Base-by-base conservation (phyloP, 208 protist species). In the Acanthamoeba royreba region DNA sequence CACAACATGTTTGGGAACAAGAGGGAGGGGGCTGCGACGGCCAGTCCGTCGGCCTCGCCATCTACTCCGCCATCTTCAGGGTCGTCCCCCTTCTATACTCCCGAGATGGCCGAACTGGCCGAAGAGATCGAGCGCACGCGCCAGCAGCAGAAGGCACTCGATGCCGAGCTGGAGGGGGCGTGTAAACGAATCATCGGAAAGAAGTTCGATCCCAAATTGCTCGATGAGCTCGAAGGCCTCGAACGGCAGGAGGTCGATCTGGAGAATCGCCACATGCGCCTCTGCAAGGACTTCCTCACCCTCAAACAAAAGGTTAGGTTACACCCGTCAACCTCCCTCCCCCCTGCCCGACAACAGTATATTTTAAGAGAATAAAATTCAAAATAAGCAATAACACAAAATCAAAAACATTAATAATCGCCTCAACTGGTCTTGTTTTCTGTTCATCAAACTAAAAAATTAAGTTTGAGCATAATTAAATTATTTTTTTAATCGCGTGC, bases 181-280 rank as follows among this genome's bases (percentile, higher is more conserved):
- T 81, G 69, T 42, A 43, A 81, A 22, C 69, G 33, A 35, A 81
- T 88, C 33, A 61, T 88, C 4, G 81, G 61, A 15, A 53, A 88
- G 47, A 88, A 88, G 42, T 88, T 88, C 31, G 81, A 63, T 43
- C 33, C 17, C n/a, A 63, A 88, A 31, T 38, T 88, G 46, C 81
- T 88, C 0, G 46, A 88, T 17, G 47, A 88, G 47, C 49, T 88
- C 28, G 81, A 88, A 47, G 43, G 35, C 19, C 42, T 88, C 25
- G 81, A 88, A 31, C 53, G 61, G 47, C 43, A 88, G 22, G 81
- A 88, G 33, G 81, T 63, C 25, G 81, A 88, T 38, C 47, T 88
- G 9, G 47, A 88, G 22, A 66, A 53, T 31, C 35, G 61, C 31
- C 81, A 66, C 47, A 63, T 88, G 81, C 43, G 47, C 19, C 47